A percentile compares a stretch with the other conserved stretches of the same genome.
Evolutionary conservation across 2,329 filamentous ascomycete species (phyloP).

Genomic region (Camptophora hylomeconis): DNA sequence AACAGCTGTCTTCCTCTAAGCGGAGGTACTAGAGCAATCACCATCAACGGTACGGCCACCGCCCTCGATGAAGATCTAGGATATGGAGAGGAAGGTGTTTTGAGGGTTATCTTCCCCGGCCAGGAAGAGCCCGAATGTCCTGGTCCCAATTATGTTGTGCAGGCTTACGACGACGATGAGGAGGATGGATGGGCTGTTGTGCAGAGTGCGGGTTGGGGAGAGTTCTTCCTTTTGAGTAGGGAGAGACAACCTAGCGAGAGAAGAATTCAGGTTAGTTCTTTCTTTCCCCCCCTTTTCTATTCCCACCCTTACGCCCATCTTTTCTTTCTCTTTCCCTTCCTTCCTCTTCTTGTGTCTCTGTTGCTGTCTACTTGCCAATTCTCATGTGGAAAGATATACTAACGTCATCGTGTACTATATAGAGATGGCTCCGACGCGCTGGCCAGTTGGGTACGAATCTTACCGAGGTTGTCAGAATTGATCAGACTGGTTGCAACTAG

Average conservation of each 20-base stretch:
- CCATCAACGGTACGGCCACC: not conserved
- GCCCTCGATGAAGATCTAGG: conserved; percentile 1
- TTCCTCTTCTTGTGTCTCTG: too few relatives aligned
- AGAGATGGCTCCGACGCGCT: conserved; percentile 1
- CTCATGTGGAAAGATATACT: too few relatives aligned
- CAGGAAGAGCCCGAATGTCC: conserved; percentile 1
- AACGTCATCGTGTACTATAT: conserved; percentile 1
- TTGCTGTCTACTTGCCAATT: too few relatives aligned
- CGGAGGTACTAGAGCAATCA: too few relatives aligned
- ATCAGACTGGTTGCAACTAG: conserved; percentile 2
- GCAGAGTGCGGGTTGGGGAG: too few relatives aligned
- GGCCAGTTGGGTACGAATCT: conserved; percentile 1
- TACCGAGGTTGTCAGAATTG: conserved; percentile 1
- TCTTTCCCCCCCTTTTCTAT: too few relatives aligned
- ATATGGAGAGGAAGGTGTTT: conserved; percentile 3
- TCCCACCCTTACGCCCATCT: too few relatives aligned
- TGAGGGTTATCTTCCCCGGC: conserved; percentile 1
- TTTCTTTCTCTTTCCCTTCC: too few relatives aligned
- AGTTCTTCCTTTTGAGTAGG: too few relatives aligned
- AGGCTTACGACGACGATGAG: too few relatives aligned
- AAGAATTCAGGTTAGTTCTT: too few relatives aligned
- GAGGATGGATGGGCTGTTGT: too few relatives aligned
- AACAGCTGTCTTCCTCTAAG: conserved; percentile 1
- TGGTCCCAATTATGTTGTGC: conserved; percentile 3
- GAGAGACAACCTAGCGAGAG: not conserved